Conservation (phyloP, 371 early-diverging fungal species). For the Rhizopus sp. region DNA sequence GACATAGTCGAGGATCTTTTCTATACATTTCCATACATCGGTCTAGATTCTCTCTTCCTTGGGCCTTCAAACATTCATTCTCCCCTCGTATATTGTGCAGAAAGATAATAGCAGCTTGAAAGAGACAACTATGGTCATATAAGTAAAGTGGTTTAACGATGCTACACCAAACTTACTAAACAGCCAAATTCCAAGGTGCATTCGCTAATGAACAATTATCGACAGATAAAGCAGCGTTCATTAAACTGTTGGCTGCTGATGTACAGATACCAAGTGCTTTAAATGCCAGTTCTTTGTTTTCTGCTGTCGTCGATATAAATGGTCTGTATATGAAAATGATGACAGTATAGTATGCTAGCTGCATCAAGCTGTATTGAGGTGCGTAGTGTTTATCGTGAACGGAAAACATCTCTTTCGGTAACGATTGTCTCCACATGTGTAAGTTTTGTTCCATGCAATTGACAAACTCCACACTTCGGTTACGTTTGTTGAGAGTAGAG, state of each 20-base stretch:
- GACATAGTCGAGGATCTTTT: conserved; percentile 15
- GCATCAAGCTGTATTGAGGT: conserved; percentile 9
- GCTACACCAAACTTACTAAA: conserved; percentile 30
- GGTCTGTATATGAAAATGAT: conserved; percentile 20
- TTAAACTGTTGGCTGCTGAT: conserved; percentile 29
- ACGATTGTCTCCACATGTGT: conserved; percentile 28
- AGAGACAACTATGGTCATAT: conserved; percentile 26
- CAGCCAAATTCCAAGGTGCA: conserved; percentile 40
- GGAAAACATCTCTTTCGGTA: conserved; percentile 22
- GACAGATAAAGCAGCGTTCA: conserved; percentile 21
- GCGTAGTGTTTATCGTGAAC: conserved; percentile 3
- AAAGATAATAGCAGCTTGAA: conserved; percentile 46
- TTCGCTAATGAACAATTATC: conserved; percentile 14
- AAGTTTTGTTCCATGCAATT: conserved; percentile 30
- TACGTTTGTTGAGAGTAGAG: conserved; percentile 27
- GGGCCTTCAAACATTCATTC: conserved; percentile 20
- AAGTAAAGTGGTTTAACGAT: neutral
- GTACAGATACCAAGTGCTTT: conserved; percentile 37
- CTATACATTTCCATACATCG: conserved; percentile 24
- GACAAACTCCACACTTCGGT: conserved; percentile 21
- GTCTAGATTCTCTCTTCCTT: conserved; percentile 25
- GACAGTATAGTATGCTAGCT: conserved; percentile 15
- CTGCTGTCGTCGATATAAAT: conserved; percentile 15
- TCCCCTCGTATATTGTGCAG: conserved; percentile 41
- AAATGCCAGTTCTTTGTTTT: conserved; percentile 27